Evolutionary conservation across 1,284 basidiomycete genomes (phyloP), one percentile per base, ranked within the genome.

Genomic region (Agroathelia rolfsii): DNA sequence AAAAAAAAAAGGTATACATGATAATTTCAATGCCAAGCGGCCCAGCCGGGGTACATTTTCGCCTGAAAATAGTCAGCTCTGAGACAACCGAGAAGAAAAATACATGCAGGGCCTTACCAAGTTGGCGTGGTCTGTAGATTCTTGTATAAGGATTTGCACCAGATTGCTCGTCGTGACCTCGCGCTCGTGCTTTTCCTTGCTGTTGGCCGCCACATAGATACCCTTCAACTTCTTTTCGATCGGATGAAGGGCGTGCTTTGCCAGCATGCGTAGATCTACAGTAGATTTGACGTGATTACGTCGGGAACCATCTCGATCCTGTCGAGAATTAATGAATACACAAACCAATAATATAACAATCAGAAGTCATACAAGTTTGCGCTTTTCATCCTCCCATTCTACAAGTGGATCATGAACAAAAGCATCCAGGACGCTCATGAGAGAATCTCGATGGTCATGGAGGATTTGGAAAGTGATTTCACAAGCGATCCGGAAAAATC

Each of bases 371-470:
- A 76, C 77, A 50, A 70, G 50, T 47, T 69, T 76, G 4, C 73
- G 64, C 42, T 72, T 75, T 49, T 82, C 74, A 32, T 87, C 81
- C 40, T 90, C 83, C 87, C 92, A 98, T 57, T 99, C 95, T 18
- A 94, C 84, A 2, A 99, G 68, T 1, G 95, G 95, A 55, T 99
- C 95, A 48, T 98, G 95, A 21, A 97, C 79, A 56, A 98, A 98
- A 1, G 95, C 88, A 51, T 98, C 94, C 23, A 99, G 70, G 1
- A 98, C 89, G 52, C 81, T 94, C 81, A 95, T 94, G 40, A 99
- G 63, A 33, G 85, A 85, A 55, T 97, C 93, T 50, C 82, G 86
- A 65, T 98, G 94, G 42, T 84, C 77, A 18, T 90, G 75, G 20
- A 99, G 68, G 19, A 97, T 66, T 37, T 80, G 72, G 64, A 98